phyloP scores from a whole-genome alignment of 1,284 basidiomycete species.

The Abortiporus biennis region DNA sequence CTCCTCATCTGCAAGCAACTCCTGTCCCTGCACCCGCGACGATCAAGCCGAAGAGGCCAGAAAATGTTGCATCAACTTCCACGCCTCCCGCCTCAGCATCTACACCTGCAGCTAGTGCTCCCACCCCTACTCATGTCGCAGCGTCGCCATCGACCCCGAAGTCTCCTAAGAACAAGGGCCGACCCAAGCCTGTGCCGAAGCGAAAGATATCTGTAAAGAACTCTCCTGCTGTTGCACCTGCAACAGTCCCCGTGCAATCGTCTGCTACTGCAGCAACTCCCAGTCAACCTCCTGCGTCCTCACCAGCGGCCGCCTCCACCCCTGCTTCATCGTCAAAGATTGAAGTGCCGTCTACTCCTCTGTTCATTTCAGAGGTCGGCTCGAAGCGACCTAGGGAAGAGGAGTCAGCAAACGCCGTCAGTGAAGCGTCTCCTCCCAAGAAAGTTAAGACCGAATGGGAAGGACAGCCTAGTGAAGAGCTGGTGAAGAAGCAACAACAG shows the following conservation, averaged over 20 bases:
- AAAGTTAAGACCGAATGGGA: slow-evolving; percentile 67
- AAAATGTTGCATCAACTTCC: slow-evolving; percentile 10
- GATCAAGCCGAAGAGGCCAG: no score
- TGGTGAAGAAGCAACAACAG: slow-evolving; percentile 48
- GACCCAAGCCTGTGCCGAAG: slow-evolving; percentile 41
- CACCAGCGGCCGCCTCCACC: slow-evolving; percentile 26
- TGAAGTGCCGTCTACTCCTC: slow-evolving; percentile 22
- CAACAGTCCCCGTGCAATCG: neutral
- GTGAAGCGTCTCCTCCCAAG: slow-evolving; percentile 63
- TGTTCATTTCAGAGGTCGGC: slow-evolving; percentile 22
- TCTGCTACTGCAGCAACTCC: neutral
- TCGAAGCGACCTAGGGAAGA: slow-evolving; percentile 61
- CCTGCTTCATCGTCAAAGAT: slow-evolving; percentile 25
- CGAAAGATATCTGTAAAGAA: no score
- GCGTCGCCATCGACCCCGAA: slow-evolving; percentile 36
- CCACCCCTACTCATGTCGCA: slow-evolving; percentile 43
- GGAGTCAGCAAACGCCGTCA: slow-evolving; percentile 33
- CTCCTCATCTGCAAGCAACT: slow-evolving; percentile 3
- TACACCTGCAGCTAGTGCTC: slow-evolving; percentile 47
- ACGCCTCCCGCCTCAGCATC: slow-evolving; percentile 33
- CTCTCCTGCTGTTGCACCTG: no score
- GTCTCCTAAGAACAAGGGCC: slow-evolving; percentile 30
- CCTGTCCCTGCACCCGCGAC: slow-evolving; percentile 5
- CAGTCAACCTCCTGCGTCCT: slow-evolving; percentile 18
- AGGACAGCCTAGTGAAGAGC: slow-evolving; percentile 44